Evolutionary conservation across 2,329 filamentous ascomycete species (phyloP), one percentile per base, ranked within the genome.

Genomic region (Capronia coronata): DNA sequence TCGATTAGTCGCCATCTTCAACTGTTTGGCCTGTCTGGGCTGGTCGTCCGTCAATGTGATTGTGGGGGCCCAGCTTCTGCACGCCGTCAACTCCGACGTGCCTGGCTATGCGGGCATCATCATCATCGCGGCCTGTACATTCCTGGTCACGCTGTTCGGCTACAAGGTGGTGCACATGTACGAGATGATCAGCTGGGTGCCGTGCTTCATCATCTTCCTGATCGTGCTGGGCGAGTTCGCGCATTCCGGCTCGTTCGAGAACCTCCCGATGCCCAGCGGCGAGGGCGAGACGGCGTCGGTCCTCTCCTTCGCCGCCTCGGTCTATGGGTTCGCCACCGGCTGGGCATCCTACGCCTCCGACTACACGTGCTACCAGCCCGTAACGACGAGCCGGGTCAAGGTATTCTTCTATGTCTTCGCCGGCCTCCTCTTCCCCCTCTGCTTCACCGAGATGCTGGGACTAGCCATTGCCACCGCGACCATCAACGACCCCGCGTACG

Each of bases 11-110:
- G 48, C 54, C 7, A 9, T 87, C 81, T 62, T 57, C 43, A 54
- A 54, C 27, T 45, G 35, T 19, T 48, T 57, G n/a, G 49, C 54
- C 13, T 54, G 48, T 30, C 65, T 88, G 3, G 86, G 86, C 43
- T 91, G 87, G 82, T 83, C 82, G 3, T 75, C 82, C 0, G 82
- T 89, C 57, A 91, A 93, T 62, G 78, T 80, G 47, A 89, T 93
- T 55, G 85, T 91, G 13, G 87, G 86, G 14, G 84, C 85, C 0
- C 83, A 91, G 64, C 75, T 91, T 5, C 75, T 93, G 59, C 75
- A 87, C 49, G 83, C 86, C 0, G 82, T 91, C 39, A 89, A 87
- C 63, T 63, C 67, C 39, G 67, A 77, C 43, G 80, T 61, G 7
- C 84, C 84, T 5, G 84, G 85, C 39, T 84, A 74, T 62, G 86